Percentiles rank a stretch among this genome's conserved stretches.
phyloP scores from a whole-genome alignment of 1,139 yeast genomes.

The Protomyces macrosporus region DNA sequence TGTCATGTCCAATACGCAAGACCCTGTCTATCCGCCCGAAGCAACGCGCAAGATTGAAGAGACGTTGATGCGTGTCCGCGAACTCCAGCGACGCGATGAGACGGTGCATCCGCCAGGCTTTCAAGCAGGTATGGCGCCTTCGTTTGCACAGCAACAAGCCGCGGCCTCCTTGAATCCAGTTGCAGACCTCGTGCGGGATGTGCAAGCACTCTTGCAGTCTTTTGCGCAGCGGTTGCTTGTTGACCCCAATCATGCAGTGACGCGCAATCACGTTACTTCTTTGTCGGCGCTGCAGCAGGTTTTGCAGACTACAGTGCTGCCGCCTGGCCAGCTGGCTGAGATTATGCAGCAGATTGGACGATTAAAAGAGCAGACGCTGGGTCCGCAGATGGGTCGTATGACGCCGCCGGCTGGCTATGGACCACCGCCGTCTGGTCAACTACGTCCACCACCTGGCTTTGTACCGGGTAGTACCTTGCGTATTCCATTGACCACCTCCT shows the following conservation, averaged over 20 bases:
- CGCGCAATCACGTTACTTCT: constrained; percentile 28
- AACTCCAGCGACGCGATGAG: constrained; percentile 32
- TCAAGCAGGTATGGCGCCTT: constrained; percentile 4
- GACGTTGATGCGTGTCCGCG: constrained; percentile 56
- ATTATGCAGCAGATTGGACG: constrained; percentile 24
- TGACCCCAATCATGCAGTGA: constrained; percentile 27
- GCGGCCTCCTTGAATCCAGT: constrained; percentile 12
- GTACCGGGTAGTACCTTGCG: not conserved
- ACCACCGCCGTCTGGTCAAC: not conserved
- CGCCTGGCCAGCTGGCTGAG: constrained; percentile 28
- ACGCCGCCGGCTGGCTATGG: not conserved
- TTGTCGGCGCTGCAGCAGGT: constrained; percentile 29
- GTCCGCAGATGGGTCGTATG: not conserved
- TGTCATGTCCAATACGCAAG: constrained; percentile 48
- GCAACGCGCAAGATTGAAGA: constrained; percentile 68
- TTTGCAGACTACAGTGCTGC: constrained; percentile 28
- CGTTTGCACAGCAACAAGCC: not conserved
- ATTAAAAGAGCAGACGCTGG: not conserved
- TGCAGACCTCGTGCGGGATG: constrained; percentile 22
- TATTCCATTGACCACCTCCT: constrained; percentile 21
- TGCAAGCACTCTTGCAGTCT: constrained; percentile 25
- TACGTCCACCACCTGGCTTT: not conserved
- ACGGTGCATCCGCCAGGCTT: not conserved
- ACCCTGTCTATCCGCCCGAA: constrained; percentile 66
- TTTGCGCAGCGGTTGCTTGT: constrained; percentile 24